Conservation (phyloP, 2,329 filamentous ascomycete genomes). For the Boeremia lycopersici region DNA sequence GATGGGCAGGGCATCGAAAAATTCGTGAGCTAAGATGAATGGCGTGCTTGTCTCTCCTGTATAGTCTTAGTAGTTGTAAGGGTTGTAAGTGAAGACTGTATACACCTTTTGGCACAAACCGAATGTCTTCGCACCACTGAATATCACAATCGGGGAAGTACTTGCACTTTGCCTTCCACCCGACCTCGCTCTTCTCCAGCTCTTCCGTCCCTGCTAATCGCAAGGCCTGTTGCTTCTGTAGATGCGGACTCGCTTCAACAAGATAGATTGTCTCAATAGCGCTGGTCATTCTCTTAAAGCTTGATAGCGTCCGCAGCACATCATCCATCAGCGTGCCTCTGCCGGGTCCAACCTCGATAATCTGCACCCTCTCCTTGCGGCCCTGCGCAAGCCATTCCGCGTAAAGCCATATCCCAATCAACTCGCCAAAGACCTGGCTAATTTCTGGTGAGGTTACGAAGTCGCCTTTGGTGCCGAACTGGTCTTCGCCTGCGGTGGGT, state of each 20-base stretch:
- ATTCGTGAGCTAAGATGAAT: constrained; percentile 96
- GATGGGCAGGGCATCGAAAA: constrained; percentile 97
- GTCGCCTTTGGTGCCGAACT: constrained; percentile 91
- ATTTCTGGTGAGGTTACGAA: constrained; percentile 98
- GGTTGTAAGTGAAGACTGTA: not conserved
- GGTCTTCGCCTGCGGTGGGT: constrained; percentile 71
- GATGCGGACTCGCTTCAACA: constrained; percentile 85
- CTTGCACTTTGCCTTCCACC: constrained; percentile 76
- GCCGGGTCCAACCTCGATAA: constrained; percentile 94
- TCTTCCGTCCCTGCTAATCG: constrained; percentile 77
- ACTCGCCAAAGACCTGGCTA: constrained; percentile 93
- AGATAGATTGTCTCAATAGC: constrained; percentile 89
- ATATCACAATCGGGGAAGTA: constrained; percentile 72
- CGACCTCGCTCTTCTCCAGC: constrained; percentile 73
- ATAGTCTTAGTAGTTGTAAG: constrained; percentile 21
- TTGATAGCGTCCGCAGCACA: constrained; percentile 85
- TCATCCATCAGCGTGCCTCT: constrained; percentile 97
- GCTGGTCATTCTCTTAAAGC: constrained; percentile 77
- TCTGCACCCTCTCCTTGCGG: constrained; percentile 73
- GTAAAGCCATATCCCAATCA: constrained; percentile 92
- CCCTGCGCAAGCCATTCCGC: constrained; percentile 97
- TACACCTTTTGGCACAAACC: constrained; percentile 75
- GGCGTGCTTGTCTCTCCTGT: constrained; percentile 73
- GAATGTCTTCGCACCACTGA: constrained; percentile 88
- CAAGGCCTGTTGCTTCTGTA: constrained; percentile 78